A percentile compares a stretch with the other conserved stretches of the same genome.
Evolutionary conservation across 2,329 filamentous ascomycete species (phyloP).

Genomic region (Xylariales sp.): DNA sequence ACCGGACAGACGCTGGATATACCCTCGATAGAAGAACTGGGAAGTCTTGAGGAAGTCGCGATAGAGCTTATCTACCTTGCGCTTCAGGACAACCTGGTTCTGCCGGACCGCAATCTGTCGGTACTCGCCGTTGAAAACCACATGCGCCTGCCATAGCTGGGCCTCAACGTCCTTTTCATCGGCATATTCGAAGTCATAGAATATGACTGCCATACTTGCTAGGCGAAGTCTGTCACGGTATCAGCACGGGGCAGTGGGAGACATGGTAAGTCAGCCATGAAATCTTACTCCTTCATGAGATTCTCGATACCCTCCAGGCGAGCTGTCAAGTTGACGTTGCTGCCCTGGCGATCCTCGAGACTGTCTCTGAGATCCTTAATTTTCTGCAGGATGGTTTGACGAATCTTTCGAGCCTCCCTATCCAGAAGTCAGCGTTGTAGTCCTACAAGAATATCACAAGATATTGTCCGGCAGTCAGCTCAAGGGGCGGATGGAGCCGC

Average conservation of each 20-base stretch:
- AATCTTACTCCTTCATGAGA: conserved; percentile 27
- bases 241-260: conserved; percentile 8
- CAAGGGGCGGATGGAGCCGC: too few species aligned
- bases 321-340: conserved; percentile 20
- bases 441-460: too few species aligned
- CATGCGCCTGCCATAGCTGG: conserved; percentile 75
- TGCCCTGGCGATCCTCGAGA: conserved; percentile 14
- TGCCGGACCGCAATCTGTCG: conserved; percentile 60
- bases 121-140: conserved; percentile 73
- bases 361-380: conserved; percentile 22
- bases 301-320: conserved; percentile 27
- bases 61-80: conserved; percentile 79
- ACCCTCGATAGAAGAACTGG: conserved; percentile 83
- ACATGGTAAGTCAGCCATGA: too few species aligned
- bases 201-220: conserved; percentile 67
- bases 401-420: conserved; percentile 20
- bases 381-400: conserved; percentile 19
- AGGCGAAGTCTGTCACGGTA: conserved; percentile 56
- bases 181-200: conserved; percentile 66
- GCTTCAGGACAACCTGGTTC: conserved; percentile 56
- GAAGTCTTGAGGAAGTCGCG: conserved; percentile 80
- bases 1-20: conserved; percentile 70
- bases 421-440: conserved; percentile 2
- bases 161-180: conserved; percentile 60
- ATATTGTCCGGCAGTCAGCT: too few species aligned